A percentile compares a stretch with the other conserved stretches of the same genome.
Conservation (phyloP, 352 stramenopile species). For the Globisporangium uncinulatum region DNA sequence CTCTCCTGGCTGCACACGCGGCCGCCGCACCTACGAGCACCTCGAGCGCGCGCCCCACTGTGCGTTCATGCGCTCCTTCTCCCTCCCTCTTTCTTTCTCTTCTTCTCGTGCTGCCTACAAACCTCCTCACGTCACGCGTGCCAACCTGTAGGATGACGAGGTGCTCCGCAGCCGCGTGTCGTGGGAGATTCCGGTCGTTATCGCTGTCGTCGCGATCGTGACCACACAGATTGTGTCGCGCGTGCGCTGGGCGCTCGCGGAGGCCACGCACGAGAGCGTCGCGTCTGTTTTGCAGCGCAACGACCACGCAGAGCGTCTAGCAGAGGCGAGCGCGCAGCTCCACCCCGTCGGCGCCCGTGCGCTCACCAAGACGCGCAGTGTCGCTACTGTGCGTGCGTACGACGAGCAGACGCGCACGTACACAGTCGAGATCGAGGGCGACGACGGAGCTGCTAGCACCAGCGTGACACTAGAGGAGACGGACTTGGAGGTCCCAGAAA, state of each 20-base stretch:
- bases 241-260: background rate
- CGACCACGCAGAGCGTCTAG: conserved; percentile 18
- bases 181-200: conserved; percentile 1
- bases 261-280: background rate
- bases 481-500: conserved; percentile 23
- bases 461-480: conserved; percentile 13
- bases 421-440: conserved; percentile 19
- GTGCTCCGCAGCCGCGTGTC: conserved; percentile 3
- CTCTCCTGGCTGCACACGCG: background rate
- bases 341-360: conserved; percentile 23
- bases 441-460: background rate
- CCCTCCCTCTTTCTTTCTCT: too few species aligned
- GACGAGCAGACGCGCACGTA: conserved; percentile 21
- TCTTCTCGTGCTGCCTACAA: background rate
- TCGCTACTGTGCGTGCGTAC: conserved; percentile 20
- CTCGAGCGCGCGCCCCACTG: too few species aligned
- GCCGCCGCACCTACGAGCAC: too few species aligned
- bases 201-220: conserved; percentile 18
- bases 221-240: conserved; percentile 10
- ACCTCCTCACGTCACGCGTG: background rate
- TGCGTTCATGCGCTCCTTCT: background rate
- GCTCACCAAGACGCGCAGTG: conserved; percentile 8
- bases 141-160: background rate
- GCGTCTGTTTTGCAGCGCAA: conserved; percentile 30
- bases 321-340: conserved; percentile 14